These are phyloP conservation scores for Solanum piurae DNA, from an alignment of 257 asterid species.

Conservation along the genomic window DNA sequence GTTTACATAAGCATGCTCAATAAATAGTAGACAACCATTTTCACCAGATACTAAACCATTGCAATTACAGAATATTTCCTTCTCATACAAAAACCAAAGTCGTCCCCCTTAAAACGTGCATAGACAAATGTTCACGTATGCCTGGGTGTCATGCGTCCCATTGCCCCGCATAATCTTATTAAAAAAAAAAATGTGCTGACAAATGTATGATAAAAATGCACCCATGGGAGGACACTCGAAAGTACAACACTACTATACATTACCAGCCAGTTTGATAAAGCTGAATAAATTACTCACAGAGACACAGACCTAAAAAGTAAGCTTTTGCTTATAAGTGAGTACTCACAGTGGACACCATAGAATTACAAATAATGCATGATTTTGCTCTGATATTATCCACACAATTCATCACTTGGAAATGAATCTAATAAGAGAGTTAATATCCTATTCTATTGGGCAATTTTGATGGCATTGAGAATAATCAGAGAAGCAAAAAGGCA, in stretches of 20 bases:
- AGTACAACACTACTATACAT: neutral
- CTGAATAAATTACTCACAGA: neutral
- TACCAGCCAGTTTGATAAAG: neutral
- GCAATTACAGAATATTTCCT: constrained; percentile 20
- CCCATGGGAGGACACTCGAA: constrained; percentile 5
- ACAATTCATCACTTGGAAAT: neutral
- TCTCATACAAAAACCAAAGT: constrained; percentile 35
- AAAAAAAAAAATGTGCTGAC: constrained; percentile 24
- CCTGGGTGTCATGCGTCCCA: neutral
- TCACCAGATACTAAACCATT: constrained; percentile 12
- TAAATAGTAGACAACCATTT: constrained; percentile 33
- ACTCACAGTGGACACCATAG: neutral
- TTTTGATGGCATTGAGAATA: neutral
- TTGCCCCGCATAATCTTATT: neutral
- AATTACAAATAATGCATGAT: neutral
- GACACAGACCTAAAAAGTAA: neutral
- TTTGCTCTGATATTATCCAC: neutral
- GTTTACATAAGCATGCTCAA: constrained; percentile 41
- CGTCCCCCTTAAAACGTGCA: constrained; percentile 51
- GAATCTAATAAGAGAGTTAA: neutral
- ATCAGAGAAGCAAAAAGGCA: neutral
- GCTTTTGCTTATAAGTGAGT: neutral
- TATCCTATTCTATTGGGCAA: neutral
- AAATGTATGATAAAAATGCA: constrained; percentile 53
- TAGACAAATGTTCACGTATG: constrained; percentile 26